phyloP scores from a whole-genome alignment of 805 yeast genomes.

The Spathaspora arborariae region DNA sequence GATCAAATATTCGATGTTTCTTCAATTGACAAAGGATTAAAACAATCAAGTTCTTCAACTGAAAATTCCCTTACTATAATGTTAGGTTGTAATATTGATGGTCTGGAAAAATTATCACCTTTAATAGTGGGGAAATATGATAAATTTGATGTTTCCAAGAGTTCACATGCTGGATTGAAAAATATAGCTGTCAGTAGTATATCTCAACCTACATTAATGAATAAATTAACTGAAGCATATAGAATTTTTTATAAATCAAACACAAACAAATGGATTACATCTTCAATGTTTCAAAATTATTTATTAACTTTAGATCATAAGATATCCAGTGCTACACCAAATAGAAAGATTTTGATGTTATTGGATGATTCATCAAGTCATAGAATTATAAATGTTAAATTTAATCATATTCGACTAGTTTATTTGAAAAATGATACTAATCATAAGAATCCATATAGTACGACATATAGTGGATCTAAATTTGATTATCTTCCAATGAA shows the following conservation, averaged over 20 bases:
- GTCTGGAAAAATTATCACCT: slow-evolving; percentile 59
- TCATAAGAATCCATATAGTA: slow-evolving; percentile 33
- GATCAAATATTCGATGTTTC: slow-evolving; percentile 52
- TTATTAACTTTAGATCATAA: slow-evolving; percentile 57
- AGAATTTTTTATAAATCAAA: slow-evolving; percentile 56
- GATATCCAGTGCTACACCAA: slow-evolving; percentile 37
- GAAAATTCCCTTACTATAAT: slow-evolving; percentile 50
- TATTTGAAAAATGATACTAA: slow-evolving; percentile 37
- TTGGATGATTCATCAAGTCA: slow-evolving; percentile 64
- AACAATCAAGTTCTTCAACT: slow-evolving; percentile 32
- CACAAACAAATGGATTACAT: slow-evolving; percentile 59
- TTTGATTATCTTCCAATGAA: slow-evolving; percentile 57
- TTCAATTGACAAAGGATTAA: slow-evolving; percentile 40
- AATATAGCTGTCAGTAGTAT: slow-evolving; percentile 9
- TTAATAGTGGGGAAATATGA: slow-evolving; percentile 58
- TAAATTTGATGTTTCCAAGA: slow-evolving; percentile 31
- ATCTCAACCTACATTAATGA: slow-evolving; percentile 17
- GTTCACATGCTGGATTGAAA: slow-evolving; percentile 19
- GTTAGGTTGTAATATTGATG: slow-evolving; percentile 61
- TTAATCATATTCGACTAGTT: slow-evolving; percentile 31
- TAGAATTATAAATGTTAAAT: slow-evolving; percentile 43
- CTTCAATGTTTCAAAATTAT: slow-evolving; percentile 61
- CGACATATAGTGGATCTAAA: slow-evolving; percentile 41
- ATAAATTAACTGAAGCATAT: slow-evolving; percentile 48
- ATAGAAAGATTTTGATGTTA: slow-evolving; percentile 50